Evolutionary conservation across 148 eudicot species (phyloP).

Genomic region (Persicaria maculosa): DNA sequence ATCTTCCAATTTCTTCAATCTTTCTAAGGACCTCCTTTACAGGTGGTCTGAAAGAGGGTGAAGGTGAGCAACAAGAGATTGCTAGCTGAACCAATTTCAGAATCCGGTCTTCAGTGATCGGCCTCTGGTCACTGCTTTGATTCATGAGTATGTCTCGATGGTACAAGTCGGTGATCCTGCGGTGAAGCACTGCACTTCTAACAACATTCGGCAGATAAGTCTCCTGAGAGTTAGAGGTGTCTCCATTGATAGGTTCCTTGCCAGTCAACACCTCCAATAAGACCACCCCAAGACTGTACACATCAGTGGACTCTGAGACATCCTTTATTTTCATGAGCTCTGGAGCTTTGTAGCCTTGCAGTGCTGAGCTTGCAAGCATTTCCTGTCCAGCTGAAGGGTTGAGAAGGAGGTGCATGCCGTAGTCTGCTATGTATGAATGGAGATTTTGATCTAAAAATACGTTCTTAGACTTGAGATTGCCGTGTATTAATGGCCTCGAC

Average conservation of each 20-base stretch:
- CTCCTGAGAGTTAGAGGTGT: slow-evolving; percentile 20
- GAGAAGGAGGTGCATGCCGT: slow-evolving; percentile 60
- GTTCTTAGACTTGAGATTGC: slow-evolving; percentile 82
- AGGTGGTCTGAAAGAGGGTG: slow-evolving; percentile 68
- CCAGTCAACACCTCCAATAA: slow-evolving; percentile 66
- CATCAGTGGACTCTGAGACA: slow-evolving; percentile 47
- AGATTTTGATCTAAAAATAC: slow-evolving; percentile 43
- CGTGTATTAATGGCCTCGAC: slow-evolving; percentile 64
- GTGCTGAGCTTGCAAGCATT: slow-evolving; percentile 67
- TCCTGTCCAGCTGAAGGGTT: slow-evolving; percentile 74
- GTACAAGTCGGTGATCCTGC: slow-evolving; percentile 31
- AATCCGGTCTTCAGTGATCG: slow-evolving; percentile 44
- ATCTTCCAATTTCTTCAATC: slow-evolving; percentile 63
- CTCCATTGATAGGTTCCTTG: slow-evolving; percentile 24
- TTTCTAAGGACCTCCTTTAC: slow-evolving; percentile 54
- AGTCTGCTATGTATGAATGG: slow-evolving; percentile 57
- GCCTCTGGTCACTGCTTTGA: slow-evolving; percentile 33
- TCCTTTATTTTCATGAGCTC: slow-evolving; percentile 83
- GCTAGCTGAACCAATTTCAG: slow-evolving; percentile 69
- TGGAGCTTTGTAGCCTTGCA: slow-evolving; percentile 84
- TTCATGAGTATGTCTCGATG: slow-evolving; percentile 27
- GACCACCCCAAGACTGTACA: slow-evolving; percentile 80
- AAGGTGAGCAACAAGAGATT: slow-evolving; percentile 84
- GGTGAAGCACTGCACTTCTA: slow-evolving; percentile 30
- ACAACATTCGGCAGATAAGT: slow-evolving; percentile 30